Base-by-base conservation (phyloP, 768 basidiomycete genomes). In the Lentinula detonsa region DNA sequence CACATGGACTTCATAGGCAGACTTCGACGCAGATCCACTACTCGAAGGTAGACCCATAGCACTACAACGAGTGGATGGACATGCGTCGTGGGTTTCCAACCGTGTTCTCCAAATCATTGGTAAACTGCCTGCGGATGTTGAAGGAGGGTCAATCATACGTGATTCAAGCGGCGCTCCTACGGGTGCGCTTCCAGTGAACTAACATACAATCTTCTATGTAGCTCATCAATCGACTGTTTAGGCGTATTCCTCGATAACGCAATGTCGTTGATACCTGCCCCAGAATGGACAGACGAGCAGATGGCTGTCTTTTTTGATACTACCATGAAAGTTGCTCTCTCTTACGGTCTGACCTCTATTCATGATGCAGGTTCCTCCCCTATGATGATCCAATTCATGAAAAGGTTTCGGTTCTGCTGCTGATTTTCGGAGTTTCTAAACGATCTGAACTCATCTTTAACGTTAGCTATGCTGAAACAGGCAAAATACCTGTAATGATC, bases 161-260 rank as follows among this genome's bases (percentile, higher is more conserved):
- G 85, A 88, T 65, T 56, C 66, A 1, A 61, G 75, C 23, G 90
- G 88, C 5, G 77, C 76, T 8, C 88, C 93, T 0, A 93, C 89
- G 15, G 93, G 93, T 80, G 68, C 35, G 37, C 15, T 43, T 43
- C 16, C 16, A 39, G 37, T 13, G 37, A 43, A 43, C 42, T 5
- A 15, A 13, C 16, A n/a, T 43, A 8, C 5, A 13, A n/a, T 13
- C 13, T 43, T 6, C 9, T 39, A 8, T 39, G 37, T 39, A 15
- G 49, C 49, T 40, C 23, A 28, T 51, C 34, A 37, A 4, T 28
- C 28, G 3, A 28, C 33, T 7, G 35, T 16, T 8, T 35, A 81
- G 91, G 92, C 5, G 74, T 94, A 18, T 88, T 95, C 62, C 75
- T 96, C 34, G 96, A 98, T 72, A 92, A 92, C 35, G 96, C 95